Base-by-base conservation (phyloP, 225 moss, liverwort and hornwort species). In the Physcomitrellopsis africana region DNA sequence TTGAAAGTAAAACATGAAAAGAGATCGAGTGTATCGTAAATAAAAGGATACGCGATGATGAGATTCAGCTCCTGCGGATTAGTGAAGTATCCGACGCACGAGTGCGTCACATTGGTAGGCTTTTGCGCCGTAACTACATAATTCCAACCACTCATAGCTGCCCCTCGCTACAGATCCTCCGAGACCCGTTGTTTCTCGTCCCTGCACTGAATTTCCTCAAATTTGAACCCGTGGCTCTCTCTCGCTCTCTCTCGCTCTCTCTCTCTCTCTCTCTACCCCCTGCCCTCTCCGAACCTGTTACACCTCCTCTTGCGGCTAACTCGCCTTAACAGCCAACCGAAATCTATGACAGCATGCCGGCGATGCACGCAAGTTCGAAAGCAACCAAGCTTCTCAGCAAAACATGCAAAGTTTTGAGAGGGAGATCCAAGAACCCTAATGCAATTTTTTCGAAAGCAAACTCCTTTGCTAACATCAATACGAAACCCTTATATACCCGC, bases 31-130 rank as follows among this genome's bases (percentile, higher is more conserved):
- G 43, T 63, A 22, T 49, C 42, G 43, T 18, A 8, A 27, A 42
- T 51, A 56, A 57, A 53, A 87, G 91, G 91, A 91, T 99, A 99
- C 99, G 99, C 93, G 60, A 99, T 93, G 27, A 99, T 95, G 55
- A 99, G 92, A 81, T 99, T 99, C 69, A 99, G 91, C 92, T 95
- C 99, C 70, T 85, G 85, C 58, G 95, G 86, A 77, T 93, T 91
- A 67, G 99, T 99, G 88, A 99, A 99, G 81, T 99, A 91, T 0
- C 99, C 99, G 22, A 99, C 99, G 82, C 99, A 99, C 61, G 99
- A 99, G 85, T 99, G 99, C 69, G 99, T 99, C 85, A 99, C 99
- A 89, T 99, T 99, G 58, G 99, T 99, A n/a, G 99, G 99, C 92
- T 95, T 99, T 89, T 95, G 99, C 68, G 99, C 99, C 92, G 99